Conservation (phyloP, 805 yeast genomes). For the Lipomyces yamadae region DNA sequence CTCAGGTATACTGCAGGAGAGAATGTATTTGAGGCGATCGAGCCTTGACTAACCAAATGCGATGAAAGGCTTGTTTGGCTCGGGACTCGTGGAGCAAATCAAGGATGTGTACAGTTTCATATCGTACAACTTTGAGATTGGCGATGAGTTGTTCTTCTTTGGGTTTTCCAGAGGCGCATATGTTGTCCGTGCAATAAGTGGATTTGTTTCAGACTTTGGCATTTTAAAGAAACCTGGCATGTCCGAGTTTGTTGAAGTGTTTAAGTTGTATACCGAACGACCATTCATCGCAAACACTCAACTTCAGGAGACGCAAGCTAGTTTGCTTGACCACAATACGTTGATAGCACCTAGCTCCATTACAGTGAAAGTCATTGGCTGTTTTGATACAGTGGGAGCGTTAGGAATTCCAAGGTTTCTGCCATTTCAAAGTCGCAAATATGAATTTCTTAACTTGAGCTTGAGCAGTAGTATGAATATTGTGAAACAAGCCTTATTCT, state of each 20-base stretch:
- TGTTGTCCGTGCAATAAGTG: slow-evolving; percentile 25
- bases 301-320: slow-evolving; percentile 4
- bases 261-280: slow-evolving; percentile 13
- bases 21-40: not conserved
- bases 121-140: slow-evolving; percentile 27
- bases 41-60: too few species aligned
- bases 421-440: slow-evolving; percentile 2
- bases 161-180: slow-evolving; percentile 35
- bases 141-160: slow-evolving; percentile 33
- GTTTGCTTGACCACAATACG: not conserved
- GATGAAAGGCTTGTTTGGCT: slow-evolving; percentile 7
- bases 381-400: slow-evolving; percentile 36
- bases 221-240: slow-evolving; percentile 24
- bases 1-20: not conserved
- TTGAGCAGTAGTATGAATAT: slow-evolving; percentile 11
- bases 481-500: not conserved
- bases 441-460: slow-evolving; percentile 19
- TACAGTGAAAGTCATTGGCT: slow-evolving; percentile 21
- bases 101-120: slow-evolving; percentile 26
- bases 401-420: slow-evolving; percentile 27
- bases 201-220: slow-evolving; percentile 26
- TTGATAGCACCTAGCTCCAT: slow-evolving; percentile 3
- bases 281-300: not conserved
- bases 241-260: slow-evolving; percentile 25
- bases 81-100: slow-evolving; percentile 20